Evolutionary conservation across 2,329 filamentous ascomycete genomes (phyloP).

Genomic region (Penicillium sp.): DNA sequence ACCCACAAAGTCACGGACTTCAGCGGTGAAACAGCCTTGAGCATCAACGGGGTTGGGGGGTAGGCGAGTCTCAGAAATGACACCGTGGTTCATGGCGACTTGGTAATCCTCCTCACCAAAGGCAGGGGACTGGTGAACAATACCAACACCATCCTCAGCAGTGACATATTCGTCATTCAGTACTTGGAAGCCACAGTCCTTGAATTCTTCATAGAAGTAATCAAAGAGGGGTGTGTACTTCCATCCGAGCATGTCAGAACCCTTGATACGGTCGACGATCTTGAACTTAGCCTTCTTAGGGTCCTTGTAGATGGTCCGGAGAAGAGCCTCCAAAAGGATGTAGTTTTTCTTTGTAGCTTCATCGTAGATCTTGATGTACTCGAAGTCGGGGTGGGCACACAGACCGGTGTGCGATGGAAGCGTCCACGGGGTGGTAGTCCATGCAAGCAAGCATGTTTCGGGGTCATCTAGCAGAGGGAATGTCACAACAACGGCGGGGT

Average conservation of each 20-base stretch:
- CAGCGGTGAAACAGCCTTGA: slow-evolving; percentile 71
- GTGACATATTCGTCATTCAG: slow-evolving; percentile 84
- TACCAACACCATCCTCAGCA: slow-evolving; percentile 83
- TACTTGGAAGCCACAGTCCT: slow-evolving; percentile 77
- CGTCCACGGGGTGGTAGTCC: slow-evolving; percentile 90
- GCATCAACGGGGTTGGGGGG: slow-evolving; percentile 94
- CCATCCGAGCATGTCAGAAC: slow-evolving; percentile 82
- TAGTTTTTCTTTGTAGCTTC: slow-evolving; percentile 79
- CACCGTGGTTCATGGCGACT: slow-evolving; percentile 70
- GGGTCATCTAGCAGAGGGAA: slow-evolving; percentile 81
- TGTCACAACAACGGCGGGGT: slow-evolving; percentile 83
- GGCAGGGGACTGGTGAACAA: slow-evolving; percentile 89
- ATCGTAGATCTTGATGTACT: slow-evolving; percentile 84
- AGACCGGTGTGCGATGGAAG: slow-evolving; percentile 77
- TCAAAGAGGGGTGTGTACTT: slow-evolving; percentile 85
- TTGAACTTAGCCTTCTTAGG: slow-evolving; percentile 94
- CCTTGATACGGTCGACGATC: slow-evolving; percentile 73
- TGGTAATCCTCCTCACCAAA: slow-evolving; percentile 97
- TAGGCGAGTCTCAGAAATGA: slow-evolving; percentile 71
- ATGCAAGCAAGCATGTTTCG: slow-evolving; percentile 72
- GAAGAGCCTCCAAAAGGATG: slow-evolving; percentile 76
- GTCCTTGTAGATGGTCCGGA: slow-evolving; percentile 86
- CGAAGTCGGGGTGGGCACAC: slow-evolving; percentile 75
- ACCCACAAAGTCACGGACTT: slow-evolving; percentile 77
- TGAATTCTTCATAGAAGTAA: slow-evolving; percentile 87